Conservation (phyloP, 2,329 filamentous ascomycete species). For the Zopfia rhizophila region DNA sequence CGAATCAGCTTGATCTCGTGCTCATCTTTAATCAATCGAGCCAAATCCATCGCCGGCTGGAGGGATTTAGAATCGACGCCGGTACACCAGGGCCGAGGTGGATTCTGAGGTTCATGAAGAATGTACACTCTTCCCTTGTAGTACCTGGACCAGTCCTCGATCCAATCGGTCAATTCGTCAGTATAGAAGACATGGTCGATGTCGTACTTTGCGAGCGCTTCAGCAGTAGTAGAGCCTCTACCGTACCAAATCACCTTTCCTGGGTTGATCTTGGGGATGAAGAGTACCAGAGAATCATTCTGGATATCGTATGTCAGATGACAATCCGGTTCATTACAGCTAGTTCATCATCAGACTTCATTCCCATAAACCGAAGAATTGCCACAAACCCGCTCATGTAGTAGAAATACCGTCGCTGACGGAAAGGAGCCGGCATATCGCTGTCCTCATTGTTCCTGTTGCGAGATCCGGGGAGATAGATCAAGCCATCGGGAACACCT, state of each 20-base stretch:
- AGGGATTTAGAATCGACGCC: constrained; percentile 59
- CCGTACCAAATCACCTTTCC: constrained; percentile 72
- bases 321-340: constrained; percentile 63
- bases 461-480: constrained; percentile 66
- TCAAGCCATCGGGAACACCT: constrained; percentile 55
- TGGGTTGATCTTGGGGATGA: constrained; percentile 76
- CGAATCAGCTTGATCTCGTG: constrained; percentile 86
- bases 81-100: constrained; percentile 22
- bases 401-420: constrained; percentile 71
- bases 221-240: constrained; percentile 67
- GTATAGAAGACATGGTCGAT: constrained; percentile 75
- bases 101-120: constrained; percentile 41
- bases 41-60: constrained; percentile 77
- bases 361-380: not conserved
- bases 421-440: constrained; percentile 66
- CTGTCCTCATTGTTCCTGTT: constrained; percentile 66
- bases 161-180: constrained; percentile 39
- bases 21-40: constrained; percentile 82
- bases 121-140: constrained; percentile 41
- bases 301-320: constrained; percentile 67
- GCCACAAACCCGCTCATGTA: constrained; percentile 63
- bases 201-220: constrained; percentile 71
- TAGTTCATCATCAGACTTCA: constrained; percentile 27
- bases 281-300: constrained; percentile 73
- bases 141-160: constrained; percentile 43